Base-by-base conservation (phyloP, 2,329 filamentous ascomycete species). In the Ophiosphaerella narmari region DNA sequence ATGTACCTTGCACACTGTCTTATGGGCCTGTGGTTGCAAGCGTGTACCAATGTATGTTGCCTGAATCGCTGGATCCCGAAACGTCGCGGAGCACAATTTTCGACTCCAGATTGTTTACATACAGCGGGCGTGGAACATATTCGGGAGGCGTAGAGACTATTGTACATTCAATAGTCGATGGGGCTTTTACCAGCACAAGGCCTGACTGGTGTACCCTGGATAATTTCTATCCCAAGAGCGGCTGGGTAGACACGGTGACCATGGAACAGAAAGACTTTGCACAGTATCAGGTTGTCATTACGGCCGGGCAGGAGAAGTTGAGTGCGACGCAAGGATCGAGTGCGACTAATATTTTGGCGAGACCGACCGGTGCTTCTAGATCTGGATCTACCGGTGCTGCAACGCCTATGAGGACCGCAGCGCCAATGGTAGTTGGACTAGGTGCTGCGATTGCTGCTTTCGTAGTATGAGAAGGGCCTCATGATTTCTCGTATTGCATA, bases 301-400 rank as follows among this genome's bases (percentile, higher is more conserved):
- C 50, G 7, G 50, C 45, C 7, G 45, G 50, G 6, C 3, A 33
- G 41, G 50, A 52, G 37, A 52, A 48, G 38, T 33, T 52, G 37
- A 42, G 13, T 16, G 50, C 50, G 5, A 52, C 50, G n/a, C 26
- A 43, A 14, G 45, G 44, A 7, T 38, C 43, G 7, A 24, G 18
- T 14, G 39, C 39, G 7, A 46, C 29, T 31, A 9, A n/a, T 3
- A 39, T 38, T 24, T 18, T 35, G 14, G 39, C 34, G n/a, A 34
- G 29, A 23, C 23, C 35, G 12, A 39, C 34, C 13, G 13, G 13
- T 8, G 6, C 38, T 23, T 21, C 13, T 11, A 9, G 7, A 21
- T 14, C 33, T 32, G 33, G 24, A 5, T 24, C 24, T 37, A 38
- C 45, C 2, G 34, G 29, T 3, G 45, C 45, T 32, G 45, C 45